Conservation (phyloP, 805 yeast species). For the Saturnispora mendoncae region DNA sequence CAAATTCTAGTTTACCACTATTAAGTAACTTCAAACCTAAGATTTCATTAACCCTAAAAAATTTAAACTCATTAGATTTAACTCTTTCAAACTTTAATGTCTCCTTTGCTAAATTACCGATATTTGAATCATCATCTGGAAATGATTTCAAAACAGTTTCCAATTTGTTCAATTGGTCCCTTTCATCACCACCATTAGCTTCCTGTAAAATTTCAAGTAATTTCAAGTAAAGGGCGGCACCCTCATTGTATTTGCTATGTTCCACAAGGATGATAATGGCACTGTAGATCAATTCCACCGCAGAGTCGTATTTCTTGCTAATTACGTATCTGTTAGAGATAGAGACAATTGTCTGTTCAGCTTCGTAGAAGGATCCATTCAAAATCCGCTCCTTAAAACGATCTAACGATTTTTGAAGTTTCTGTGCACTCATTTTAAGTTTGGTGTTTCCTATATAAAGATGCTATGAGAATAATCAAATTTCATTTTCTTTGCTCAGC, state of each 20-base stretch:
- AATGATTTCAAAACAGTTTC: constrained; percentile 34
- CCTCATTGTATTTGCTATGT: constrained; percentile 70
- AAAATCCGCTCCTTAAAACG: constrained; percentile 61
- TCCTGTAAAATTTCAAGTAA: constrained; percentile 60
- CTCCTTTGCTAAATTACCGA: constrained; percentile 59
- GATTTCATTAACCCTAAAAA: constrained; percentile 62
- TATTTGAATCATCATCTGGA: constrained; percentile 47
- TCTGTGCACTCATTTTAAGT: constrained; percentile 21
- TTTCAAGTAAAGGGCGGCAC: constrained; percentile 66
- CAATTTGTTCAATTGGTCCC: constrained; percentile 28
- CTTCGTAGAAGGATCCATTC: constrained; percentile 80
- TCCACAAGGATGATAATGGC: constrained; percentile 62
- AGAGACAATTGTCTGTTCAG: constrained; percentile 89
- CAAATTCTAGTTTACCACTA: constrained; percentile 21
- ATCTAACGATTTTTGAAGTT: constrained; percentile 49
- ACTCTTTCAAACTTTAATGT: constrained; percentile 58
- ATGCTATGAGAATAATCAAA: too few species aligned
- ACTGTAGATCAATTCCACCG: constrained; percentile 62
- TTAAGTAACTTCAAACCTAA: constrained; percentile 57
- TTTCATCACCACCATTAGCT: constrained; percentile 29
- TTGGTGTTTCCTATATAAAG: background rate
- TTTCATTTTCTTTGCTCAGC: too few species aligned
- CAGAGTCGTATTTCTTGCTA: constrained; percentile 55
- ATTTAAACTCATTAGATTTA: constrained; percentile 53
- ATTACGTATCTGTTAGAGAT: constrained; percentile 79